Percentiles rank a stretch among this genome's conserved stretches.
Evolutionary conservation across 2,329 filamentous ascomycete species (phyloP).

Genomic region (Fusarium chuoi): DNA sequence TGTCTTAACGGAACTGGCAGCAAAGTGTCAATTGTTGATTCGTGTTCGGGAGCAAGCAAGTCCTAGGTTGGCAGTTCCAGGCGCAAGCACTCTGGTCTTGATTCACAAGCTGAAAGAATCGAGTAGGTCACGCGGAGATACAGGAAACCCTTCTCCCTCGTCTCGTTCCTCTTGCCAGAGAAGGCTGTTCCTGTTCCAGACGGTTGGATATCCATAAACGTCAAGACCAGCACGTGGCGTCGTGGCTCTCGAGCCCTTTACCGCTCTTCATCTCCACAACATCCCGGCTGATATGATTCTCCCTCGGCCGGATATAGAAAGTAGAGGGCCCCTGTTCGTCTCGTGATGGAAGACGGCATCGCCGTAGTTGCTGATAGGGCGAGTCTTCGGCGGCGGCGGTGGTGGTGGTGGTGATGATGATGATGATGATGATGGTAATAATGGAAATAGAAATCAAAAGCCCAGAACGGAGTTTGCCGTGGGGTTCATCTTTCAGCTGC

Average conservation of each 20-base stretch:
- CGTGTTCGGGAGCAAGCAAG: background rate
- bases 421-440: background rate
- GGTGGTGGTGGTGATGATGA: background rate
- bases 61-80: background rate
- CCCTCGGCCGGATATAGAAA: conserved; percentile 21
- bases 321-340: background rate
- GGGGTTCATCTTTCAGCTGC: background rate
- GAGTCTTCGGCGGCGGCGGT: background rate
- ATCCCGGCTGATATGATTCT: background rate
- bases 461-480: background rate
- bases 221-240: conserved; percentile 14
- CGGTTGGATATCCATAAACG: background rate
- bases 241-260: background rate
- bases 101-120: background rate
- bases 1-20: background rate
- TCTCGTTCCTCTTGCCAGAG: background rate
- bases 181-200: background rate
- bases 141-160: background rate
- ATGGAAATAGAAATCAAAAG: conserved; percentile 1
- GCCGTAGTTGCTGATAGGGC: background rate
- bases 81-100: background rate
- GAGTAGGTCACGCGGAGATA: background rate
- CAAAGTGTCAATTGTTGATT: background rate
- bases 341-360: background rate
- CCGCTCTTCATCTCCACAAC: conserved; percentile 15